A percentile compares a stretch with the other conserved stretches of the same genome.
Conservation (phyloP, 331 rosid species). For the Quercus tomentella region DNA sequence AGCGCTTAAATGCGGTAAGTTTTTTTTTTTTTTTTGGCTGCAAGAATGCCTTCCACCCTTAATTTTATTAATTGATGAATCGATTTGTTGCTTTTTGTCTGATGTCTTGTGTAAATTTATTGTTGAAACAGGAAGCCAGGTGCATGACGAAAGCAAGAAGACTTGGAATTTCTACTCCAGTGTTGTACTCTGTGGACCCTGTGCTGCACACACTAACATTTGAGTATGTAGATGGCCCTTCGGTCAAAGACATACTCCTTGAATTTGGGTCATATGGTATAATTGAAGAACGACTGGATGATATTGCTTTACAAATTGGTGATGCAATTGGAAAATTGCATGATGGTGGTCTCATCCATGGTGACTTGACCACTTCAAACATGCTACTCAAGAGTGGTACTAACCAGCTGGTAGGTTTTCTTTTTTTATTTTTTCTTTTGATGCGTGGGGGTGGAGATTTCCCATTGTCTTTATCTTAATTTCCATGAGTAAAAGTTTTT, state of each 20-base stretch:
- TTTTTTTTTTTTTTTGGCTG: not conserved
- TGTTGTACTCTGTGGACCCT: slow-evolving; percentile 60
- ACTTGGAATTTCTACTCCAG: slow-evolving; percentile 78
- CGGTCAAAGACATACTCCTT: slow-evolving; percentile 73
- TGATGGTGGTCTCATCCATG: slow-evolving; percentile 89
- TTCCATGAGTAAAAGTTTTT: slow-evolving; percentile 3
- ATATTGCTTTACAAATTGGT: slow-evolving; percentile 77
- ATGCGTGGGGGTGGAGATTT: not conserved
- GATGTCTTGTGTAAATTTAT: not conserved
- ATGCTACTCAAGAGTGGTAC: slow-evolving; percentile 59
- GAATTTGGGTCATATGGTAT: slow-evolving; percentile 51
- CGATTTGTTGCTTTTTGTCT: not conserved
- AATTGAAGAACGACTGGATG: slow-evolving; percentile 38
- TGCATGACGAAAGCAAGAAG: slow-evolving; percentile 91
- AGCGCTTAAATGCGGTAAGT: slow-evolving; percentile 75
- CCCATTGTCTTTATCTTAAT: not conserved
- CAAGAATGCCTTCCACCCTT: not conserved
- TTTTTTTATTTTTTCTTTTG: not conserved
- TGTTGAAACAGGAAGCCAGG: slow-evolving; percentile 80
- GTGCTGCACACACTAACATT: slow-evolving; percentile 61
- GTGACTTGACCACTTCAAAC: slow-evolving; percentile 92
- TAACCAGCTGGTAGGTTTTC: slow-evolving; percentile 64
- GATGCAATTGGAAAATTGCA: slow-evolving; percentile 77
- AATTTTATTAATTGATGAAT: not conserved
- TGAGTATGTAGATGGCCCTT: slow-evolving; percentile 75